Evolutionary conservation across 2,329 filamentous ascomycete genomes (phyloP), one percentile per base, ranked within the genome.

Genomic region (Fusarium sp.): DNA sequence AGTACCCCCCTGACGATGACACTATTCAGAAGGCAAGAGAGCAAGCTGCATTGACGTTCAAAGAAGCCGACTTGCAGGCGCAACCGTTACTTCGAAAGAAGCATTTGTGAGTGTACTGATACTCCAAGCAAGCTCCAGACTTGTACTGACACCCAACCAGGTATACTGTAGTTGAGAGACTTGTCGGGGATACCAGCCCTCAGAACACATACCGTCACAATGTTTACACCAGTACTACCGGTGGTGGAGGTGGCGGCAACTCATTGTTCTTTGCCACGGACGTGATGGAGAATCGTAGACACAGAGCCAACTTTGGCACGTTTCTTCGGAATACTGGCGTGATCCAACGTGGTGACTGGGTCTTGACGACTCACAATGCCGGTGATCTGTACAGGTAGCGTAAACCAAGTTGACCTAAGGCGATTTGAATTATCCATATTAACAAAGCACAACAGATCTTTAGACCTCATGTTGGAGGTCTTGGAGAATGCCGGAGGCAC

Each of bases 231-330:
- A 85, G 83, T 45, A 77, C 78, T 1, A 86, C 85, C 0, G 85
- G 85, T 1, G 85, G 85, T 0, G 83, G 82, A 0, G 78, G 70
- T 0, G 79, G 79, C 0, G 78, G 78, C 0, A 73, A 75, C 0
- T 79, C 81, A 0, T 67, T 87, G 67, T 78, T 86, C 40, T 87
- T 87, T 59, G 80, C 81, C 0, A 84, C 82, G 0, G 84, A 86
- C 69, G 74, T 76, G 0, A 18, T 71, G 2, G 85, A 87, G 62
- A 87, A 85, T 29, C 83, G 85, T 2, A 70, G 69, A 2, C 85
- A 87, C 1, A 77, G 85, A 52, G 78, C 79, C 5, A 66, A 70
- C 0, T 80, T 82, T 14, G 84, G 84, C 0, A 62, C 74, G 0
- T 78, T 85, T 10, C 67, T 85, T 3, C 73, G 61, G 3, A 71